Evolutionary conservation across 305 asterid genomes (phyloP).

Genomic region (Fraxinus floribunda): DNA sequence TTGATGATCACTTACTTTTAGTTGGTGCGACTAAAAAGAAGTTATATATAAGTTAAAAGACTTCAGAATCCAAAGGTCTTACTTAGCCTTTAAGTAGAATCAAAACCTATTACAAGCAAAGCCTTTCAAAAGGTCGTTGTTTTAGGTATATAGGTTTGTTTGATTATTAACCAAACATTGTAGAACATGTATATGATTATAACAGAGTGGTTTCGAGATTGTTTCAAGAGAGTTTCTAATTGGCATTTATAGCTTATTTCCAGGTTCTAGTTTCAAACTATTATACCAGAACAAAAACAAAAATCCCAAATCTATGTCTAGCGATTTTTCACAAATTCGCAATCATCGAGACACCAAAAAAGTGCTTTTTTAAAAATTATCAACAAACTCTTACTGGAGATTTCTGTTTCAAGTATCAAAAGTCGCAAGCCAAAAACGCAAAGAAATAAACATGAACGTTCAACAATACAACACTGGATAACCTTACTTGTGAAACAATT

Average conservation of each 20-base stretch:
- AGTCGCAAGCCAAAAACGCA: not conserved
- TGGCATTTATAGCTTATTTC: not conserved
- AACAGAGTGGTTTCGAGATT: not conserved
- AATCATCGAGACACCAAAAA: not conserved
- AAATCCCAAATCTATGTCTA: not conserved
- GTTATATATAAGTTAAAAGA: not conserved
- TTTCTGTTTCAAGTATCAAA: not conserved
- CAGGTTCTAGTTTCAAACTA: not conserved
- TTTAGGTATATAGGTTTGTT: not conserved
- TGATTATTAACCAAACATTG: not conserved
- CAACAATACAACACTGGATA: conserved; percentile 15
- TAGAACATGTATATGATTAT: not conserved
- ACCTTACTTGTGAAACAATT: conserved; percentile 49
- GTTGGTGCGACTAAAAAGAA: not conserved
- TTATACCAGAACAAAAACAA: not conserved
- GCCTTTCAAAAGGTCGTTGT: not conserved
- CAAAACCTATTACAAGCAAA: not conserved
- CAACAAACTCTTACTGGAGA: not conserved
- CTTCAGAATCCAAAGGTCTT: not conserved
- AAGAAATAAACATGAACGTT: not conserved
- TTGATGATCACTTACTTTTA: not conserved
- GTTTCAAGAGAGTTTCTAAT: not conserved
- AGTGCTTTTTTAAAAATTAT: not conserved
- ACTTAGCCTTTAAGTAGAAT: not conserved
- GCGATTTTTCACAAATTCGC: not conserved